Evolutionary conservation across 2,329 filamentous ascomycete species (phyloP).

Genomic region (Arthrobotrys megalospora): DNA sequence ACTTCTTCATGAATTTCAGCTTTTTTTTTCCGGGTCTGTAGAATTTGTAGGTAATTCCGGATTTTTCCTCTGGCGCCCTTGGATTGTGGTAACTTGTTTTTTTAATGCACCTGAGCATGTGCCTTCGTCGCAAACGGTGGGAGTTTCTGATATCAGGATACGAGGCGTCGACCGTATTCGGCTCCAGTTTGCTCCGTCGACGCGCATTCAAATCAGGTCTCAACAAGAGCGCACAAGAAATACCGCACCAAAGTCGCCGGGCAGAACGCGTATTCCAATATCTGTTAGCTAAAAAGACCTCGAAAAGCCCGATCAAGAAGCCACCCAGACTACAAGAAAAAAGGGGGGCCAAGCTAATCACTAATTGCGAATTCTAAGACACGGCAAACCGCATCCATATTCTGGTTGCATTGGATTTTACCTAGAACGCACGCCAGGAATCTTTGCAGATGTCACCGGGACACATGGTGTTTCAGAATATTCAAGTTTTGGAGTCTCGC

Average conservation of each 20-base stretch:
- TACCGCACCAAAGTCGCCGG: neutral
- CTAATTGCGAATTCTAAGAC: slow-evolving; percentile 40
- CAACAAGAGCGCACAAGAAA: neutral
- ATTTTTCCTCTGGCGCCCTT: neutral
- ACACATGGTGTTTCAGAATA: slow-evolving; percentile 19
- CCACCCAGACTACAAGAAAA: neutral
- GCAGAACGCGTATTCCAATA: slow-evolving; percentile 4
- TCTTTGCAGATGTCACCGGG: slow-evolving; percentile 2
- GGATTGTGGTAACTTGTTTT: neutral
- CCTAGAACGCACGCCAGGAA: neutral
- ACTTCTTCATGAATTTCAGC: neutral
- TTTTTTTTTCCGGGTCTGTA: neutral
- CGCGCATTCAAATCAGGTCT: neutral
- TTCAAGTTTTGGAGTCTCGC: neutral
- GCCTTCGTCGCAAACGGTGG: too few species aligned
- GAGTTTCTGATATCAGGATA: too few species aligned
- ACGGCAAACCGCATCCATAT: slow-evolving; percentile 36
- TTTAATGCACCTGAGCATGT: slow-evolving; percentile 1
- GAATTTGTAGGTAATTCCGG: neutral
- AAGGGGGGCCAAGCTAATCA: neutral
- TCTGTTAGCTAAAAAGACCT: slow-evolving; percentile 2
- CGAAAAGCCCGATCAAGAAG: neutral
- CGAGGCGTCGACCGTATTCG: too few species aligned
- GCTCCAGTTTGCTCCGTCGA: neutral
- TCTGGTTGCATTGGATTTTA: slow-evolving; percentile 19